These are phyloP conservation scores for Parastagonospora avenae DNA, from an alignment of 2,329 filamentous ascomycete genomes.

Conservation along the genomic window DNA sequence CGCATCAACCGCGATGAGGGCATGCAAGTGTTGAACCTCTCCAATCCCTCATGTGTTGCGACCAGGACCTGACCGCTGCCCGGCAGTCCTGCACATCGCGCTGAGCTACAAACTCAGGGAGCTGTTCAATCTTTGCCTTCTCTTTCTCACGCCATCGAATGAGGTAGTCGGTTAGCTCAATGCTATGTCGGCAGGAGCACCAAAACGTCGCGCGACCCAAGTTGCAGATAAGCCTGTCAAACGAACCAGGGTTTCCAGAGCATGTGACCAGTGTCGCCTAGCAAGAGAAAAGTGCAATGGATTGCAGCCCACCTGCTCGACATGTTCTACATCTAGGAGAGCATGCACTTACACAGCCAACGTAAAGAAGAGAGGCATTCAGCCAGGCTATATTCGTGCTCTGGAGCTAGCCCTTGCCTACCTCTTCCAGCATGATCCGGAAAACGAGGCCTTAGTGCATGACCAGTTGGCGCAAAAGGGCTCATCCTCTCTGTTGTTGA, in stretches of 20 bases:
- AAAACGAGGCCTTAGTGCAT: conserved; percentile 63
- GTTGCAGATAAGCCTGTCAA: conserved; percentile 43
- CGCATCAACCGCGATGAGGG: too few species aligned
- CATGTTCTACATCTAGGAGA: conserved; percentile 67
- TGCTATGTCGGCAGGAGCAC: conserved; percentile 3
- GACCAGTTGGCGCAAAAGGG: conserved; percentile 58
- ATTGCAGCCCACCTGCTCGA: conserved; percentile 67
- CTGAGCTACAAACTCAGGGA: too few species aligned
- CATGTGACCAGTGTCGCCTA: conserved; percentile 71
- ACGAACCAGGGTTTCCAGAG: conserved; percentile 69
- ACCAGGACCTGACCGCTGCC: too few species aligned
- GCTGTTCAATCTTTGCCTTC: too few species aligned
- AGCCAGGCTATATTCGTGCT: conserved; percentile 78
- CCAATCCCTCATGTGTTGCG: too few species aligned
- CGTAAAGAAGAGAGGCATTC: conserved; percentile 77
- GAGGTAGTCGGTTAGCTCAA: too few species aligned
- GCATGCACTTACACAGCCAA: conserved; percentile 73
- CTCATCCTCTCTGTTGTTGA: conserved; percentile 56
- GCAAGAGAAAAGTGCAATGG: conserved; percentile 77
- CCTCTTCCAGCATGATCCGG: conserved; percentile 66
- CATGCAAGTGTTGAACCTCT: too few species aligned
- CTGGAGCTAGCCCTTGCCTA: conserved; percentile 72
- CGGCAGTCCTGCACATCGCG: too few species aligned
- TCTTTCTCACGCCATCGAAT: too few species aligned
- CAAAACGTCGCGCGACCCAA: conserved; percentile 30